Base-by-base conservation (phyloP, 2,329 filamentous ascomycete genomes). In the Emergomyces orientalis region DNA sequence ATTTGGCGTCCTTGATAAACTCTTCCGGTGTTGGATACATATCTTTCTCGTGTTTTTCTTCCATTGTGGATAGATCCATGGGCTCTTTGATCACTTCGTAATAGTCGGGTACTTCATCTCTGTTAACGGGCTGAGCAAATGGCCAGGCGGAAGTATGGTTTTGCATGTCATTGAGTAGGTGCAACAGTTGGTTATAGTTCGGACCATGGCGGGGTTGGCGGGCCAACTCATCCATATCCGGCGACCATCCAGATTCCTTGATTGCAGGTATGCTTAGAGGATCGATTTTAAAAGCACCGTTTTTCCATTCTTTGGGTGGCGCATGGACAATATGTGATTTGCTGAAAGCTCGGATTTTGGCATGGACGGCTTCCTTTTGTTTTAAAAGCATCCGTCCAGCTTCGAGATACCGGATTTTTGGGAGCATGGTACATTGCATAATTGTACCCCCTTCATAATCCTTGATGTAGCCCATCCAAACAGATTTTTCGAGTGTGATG, bases 381-480 rank as follows among this genome's bases (percentile, higher is more conserved):
- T 99, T 97, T 57, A 96, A 84, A 1, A 99, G 82, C 91, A 99
- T 96, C 66, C 92, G 88, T 2, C 91, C 89, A 71, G 87, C 86
- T 75, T 99, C 93, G 6, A 99, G 86, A 76, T 99, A 99, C 59
- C 94, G 89, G 62, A 97, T 91, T 66, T 89, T 89, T 8, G 93
- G 93, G 25, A 99, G 83, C 94, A 99, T 97, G 60, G 89, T 91
- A 72, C 94, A 99, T 78, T 99, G 94, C 94, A 99, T 99, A 65
- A 99, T 96, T 0, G 94, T 99, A 63, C 94, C 94, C 63, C 94
- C 94, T 77, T 99, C 94, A 75, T 99, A 99, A 74, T 99, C 94
- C 74, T 99, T 99, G 80, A 99, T 99, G 71, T 97, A 99, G 2
- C 94, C 94, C 94, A 97, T 97, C 94, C 94, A 99, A 3, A 91